Evolutionary conservation across 805 yeast genomes (phyloP).

Genomic region (Martiniozyma abietophila): DNA sequence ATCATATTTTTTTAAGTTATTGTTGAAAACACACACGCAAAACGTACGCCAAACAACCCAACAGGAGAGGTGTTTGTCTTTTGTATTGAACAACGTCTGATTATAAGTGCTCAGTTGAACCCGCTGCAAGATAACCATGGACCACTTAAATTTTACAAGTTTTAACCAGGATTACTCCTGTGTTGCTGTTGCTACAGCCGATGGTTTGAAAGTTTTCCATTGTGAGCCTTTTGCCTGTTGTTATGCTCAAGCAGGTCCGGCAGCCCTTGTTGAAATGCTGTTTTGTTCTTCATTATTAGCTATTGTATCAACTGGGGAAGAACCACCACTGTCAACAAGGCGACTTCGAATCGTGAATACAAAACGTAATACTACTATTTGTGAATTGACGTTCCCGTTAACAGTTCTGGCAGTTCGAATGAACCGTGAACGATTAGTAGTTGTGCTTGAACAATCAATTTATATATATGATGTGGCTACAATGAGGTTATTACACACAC

Average conservation of each 20-base stretch:
- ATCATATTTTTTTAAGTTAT: too few species aligned
- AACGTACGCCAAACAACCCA: too few species aligned
- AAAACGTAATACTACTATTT: constrained; percentile 56
- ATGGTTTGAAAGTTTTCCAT: constrained; percentile 68
- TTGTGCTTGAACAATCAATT: constrained; percentile 75
- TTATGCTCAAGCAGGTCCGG: constrained; percentile 41
- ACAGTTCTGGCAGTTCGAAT: constrained; percentile 65
- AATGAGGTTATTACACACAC: constrained; percentile 70
- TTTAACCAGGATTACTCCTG: constrained; percentile 90
- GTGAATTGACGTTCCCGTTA: constrained; percentile 86
- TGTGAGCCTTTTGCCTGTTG: constrained; percentile 84
- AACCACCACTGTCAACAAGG: constrained; percentile 69
- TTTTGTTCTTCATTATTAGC: constrained; percentile 82
- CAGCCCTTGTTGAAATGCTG: constrained; percentile 84
- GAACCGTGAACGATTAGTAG: constrained; percentile 76
- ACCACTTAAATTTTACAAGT: constrained; percentile 34
- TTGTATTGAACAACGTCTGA: too few species aligned
- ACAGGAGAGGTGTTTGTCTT: too few species aligned
- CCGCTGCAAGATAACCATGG: too few species aligned
- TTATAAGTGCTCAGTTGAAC: too few species aligned
- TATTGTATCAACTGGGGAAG: constrained; percentile 74
- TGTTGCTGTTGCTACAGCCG: constrained; percentile 62
- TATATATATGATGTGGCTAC: constrained; percentile 86
- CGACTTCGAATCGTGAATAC: constrained; percentile 78
- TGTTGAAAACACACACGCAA: too few species aligned